Percentiles rank a stretch among this genome's conserved stretches.
Evolutionary conservation across 1,139 yeast genomes (phyloP).

Genomic region (Blastobotrys apis): DNA sequence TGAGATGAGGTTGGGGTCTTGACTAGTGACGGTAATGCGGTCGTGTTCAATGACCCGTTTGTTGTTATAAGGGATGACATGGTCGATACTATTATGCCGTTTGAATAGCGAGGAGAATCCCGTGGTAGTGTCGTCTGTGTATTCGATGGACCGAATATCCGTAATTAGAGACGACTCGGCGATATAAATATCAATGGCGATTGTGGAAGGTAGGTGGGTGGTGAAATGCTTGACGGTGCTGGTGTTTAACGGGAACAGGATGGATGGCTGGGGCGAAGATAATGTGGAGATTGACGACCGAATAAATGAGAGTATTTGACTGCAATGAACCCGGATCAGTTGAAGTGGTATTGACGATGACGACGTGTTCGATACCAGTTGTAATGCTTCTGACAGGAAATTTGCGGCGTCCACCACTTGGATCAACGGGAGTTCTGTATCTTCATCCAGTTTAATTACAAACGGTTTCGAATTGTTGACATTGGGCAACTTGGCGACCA

Average conservation of each 20-base stretch:
- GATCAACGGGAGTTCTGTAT: conserved; percentile 18
- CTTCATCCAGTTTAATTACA: conserved; percentile 17
- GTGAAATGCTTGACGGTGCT: conserved; percentile 17
- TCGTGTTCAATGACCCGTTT: conserved; percentile 42
- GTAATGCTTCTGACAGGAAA: conserved; percentile 20
- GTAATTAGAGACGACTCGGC: conserved; percentile 28
- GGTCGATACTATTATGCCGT: conserved; percentile 23
- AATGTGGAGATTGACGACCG: conserved; percentile 24
- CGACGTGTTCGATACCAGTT: conserved; percentile 9
- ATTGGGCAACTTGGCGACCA: conserved; percentile 23
- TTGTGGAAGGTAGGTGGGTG: conserved; percentile 18
- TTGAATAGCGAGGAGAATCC: conserved; percentile 14
- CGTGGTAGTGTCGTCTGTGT: conserved; percentile 9
- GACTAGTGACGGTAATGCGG: conserved; percentile 40
- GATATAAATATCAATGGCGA: conserved; percentile 28
- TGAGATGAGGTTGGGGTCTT: conserved; percentile 45
- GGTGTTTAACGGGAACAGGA: conserved; percentile 23
- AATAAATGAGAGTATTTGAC: conserved; percentile 17
- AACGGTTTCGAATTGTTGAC: conserved; percentile 19
- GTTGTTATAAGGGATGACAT: conserved; percentile 31
- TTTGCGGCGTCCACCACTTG: conserved; percentile 30
- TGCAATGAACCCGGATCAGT: conserved; percentile 16
- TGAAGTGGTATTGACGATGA: conserved; percentile 7
- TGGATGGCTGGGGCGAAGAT: conserved; percentile 21
- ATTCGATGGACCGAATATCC: conserved; percentile 27